Conservation (phyloP, 129 eudicot species). For the Centrapalus pauciflorus region DNA sequence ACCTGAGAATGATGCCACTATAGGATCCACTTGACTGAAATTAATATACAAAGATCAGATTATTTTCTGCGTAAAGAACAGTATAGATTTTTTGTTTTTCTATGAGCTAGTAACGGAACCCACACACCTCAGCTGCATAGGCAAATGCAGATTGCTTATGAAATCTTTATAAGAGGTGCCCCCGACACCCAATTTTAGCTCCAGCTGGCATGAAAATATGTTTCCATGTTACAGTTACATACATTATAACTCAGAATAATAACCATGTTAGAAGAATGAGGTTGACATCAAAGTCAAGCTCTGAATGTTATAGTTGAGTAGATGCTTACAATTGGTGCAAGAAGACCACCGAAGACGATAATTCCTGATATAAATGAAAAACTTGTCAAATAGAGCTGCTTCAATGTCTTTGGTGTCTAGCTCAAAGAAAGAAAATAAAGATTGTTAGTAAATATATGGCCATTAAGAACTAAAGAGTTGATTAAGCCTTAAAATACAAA, state of each 20-base stretch:
- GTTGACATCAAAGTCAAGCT: background rate
- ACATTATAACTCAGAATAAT: constrained; percentile 3
- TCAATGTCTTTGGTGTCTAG: constrained; percentile 88
- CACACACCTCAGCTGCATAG: constrained; percentile 79
- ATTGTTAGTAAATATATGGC: background rate
- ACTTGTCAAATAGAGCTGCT: constrained; percentile 91
- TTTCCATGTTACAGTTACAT: constrained; percentile 7
- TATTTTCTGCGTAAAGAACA: background rate
- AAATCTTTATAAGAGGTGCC: constrained; percentile 93
- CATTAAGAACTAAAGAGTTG: background rate
- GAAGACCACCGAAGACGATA: constrained; percentile 86
- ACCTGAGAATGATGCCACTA: constrained; percentile 96
- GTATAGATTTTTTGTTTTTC: background rate
- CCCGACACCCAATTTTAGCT: constrained; percentile 86
- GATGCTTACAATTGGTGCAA: constrained; percentile 85
- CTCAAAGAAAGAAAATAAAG: constrained; percentile 18
- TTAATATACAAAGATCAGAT: background rate
- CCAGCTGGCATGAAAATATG: constrained; percentile 55
- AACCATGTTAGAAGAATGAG: background rate
- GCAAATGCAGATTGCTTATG: constrained; percentile 78
- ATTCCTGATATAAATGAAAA: constrained; percentile 89
- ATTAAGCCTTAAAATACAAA: too few species aligned
- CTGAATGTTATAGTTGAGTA: background rate
- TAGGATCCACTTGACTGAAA: constrained; percentile 94
- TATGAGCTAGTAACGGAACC: background rate